Conservation (phyloP, 257 asterid species). For the Plantago ovata region DNA sequence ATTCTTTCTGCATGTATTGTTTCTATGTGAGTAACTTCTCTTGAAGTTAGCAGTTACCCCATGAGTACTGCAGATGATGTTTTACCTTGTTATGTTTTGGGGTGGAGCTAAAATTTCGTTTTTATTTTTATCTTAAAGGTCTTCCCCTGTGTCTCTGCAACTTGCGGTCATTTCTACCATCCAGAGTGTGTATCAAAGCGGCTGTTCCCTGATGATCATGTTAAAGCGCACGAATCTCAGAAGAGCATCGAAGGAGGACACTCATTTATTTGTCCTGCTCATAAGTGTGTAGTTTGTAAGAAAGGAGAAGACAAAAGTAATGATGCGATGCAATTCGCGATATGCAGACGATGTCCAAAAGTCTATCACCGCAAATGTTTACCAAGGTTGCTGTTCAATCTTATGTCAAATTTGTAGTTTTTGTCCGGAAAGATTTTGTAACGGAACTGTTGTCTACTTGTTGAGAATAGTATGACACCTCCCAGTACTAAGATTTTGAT, state of each 20-base stretch:
- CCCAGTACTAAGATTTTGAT: conserved; percentile 19
- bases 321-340: conserved; percentile 54
- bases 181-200: conserved; percentile 54
- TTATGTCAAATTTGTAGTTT: neutral
- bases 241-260: conserved; percentile 52
- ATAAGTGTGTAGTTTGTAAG: conserved; percentile 50
- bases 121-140: conserved; percentile 35
- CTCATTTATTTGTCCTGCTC: conserved; percentile 71
- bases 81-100: too few relatives aligned
- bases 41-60: too few relatives aligned
- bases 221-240: conserved; percentile 34
- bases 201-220: conserved; percentile 38
- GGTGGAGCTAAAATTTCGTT: neutral
- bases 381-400: conserved; percentile 47
- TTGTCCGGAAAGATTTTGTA: conserved; percentile 6
- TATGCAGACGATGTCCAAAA: conserved; percentile 76
- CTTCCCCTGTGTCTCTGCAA: conserved; percentile 73
- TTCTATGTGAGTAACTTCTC: too few relatives aligned
- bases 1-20: too few relatives aligned
- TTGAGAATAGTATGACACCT: neutral
- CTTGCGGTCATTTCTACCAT: conserved; percentile 76
- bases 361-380: conserved; percentile 74
- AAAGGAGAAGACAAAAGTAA: conserved; percentile 51
- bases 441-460: neutral
- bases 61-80: too few relatives aligned